These are phyloP conservation scores for Wallemia mellicola DNA, from an alignment of 1,284 basidiomycete species.

Conservation along the genomic window DNA sequence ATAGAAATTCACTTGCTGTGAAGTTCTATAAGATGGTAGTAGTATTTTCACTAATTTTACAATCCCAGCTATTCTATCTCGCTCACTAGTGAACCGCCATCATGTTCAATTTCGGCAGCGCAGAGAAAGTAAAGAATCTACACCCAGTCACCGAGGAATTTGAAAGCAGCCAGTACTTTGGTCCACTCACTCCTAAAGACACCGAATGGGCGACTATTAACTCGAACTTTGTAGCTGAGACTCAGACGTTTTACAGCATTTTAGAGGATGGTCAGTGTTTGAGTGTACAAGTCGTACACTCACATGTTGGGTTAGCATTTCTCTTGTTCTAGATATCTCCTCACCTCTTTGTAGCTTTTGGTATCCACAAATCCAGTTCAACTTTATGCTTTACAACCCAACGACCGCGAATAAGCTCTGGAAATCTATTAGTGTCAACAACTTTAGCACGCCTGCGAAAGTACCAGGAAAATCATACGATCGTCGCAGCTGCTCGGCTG, in stretches of 20 bases:
- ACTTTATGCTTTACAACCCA: slow-evolving; percentile 67
- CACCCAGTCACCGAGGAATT: neutral
- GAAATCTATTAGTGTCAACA: slow-evolving; percentile 66
- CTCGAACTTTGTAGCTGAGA: slow-evolving; percentile 66
- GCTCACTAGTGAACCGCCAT: neutral
- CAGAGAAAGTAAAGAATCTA: neutral
- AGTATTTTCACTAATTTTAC: neutral
- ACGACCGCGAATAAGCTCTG: slow-evolving; percentile 43
- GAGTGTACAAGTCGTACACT: slow-evolving; percentile 85
- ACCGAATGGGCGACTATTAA: slow-evolving; percentile 41
- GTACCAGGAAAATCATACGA: slow-evolving; percentile 25
- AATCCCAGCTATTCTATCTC: neutral
- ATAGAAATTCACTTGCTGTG: too few species aligned
- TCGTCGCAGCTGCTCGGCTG: slow-evolving; percentile 64
- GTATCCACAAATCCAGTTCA: slow-evolving; percentile 87
- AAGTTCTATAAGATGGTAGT: neutral
- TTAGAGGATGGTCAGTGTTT: slow-evolving; percentile 52
- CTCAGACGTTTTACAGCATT: slow-evolving; percentile 63
- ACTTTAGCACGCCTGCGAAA: slow-evolving; percentile 45
- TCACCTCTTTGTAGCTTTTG: slow-evolving; percentile 27
- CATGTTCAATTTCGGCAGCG: neutral
- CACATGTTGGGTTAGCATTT: slow-evolving; percentile 51
- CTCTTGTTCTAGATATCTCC: neutral
- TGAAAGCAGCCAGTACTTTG: slow-evolving; percentile 27
- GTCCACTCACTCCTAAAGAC: slow-evolving; percentile 38